Evolutionary conservation across 176 grass and related monocot species (phyloP).

Genomic region (Leersia perrieri): DNA sequence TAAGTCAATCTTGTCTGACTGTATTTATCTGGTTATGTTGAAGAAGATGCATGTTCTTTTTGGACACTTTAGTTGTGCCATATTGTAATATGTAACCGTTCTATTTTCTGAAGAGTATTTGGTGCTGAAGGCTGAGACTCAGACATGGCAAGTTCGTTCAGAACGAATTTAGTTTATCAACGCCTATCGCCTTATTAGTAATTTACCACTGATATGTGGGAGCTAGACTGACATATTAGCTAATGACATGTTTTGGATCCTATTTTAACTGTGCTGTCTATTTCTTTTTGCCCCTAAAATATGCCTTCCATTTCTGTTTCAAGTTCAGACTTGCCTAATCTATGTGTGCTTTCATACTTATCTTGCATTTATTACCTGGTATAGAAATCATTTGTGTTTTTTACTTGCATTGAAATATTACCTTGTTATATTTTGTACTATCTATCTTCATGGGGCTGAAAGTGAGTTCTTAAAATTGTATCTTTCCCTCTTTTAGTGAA

Average conservation of each 20-base stretch:
- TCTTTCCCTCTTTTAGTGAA: background rate
- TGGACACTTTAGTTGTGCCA: background rate
- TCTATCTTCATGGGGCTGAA: background rate
- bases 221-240: background rate
- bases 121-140: background rate
- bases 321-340: background rate
- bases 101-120: background rate
- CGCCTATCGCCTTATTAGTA: background rate
- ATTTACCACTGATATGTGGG: background rate
- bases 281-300: background rate
- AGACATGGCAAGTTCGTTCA: background rate
- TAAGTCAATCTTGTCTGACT: background rate
- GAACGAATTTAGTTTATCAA: too few relatives aligned
- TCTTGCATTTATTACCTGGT: background rate
- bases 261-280: background rate
- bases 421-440: background rate
- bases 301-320: background rate
- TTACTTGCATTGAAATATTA: background rate
- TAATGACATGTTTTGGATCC: background rate
- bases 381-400: background rate
- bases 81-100: background rate
- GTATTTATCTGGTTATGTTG: background rate
- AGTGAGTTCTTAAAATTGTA: background rate
- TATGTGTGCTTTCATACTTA: background rate
- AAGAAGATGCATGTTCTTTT: background rate